Conservation (phyloP, 1,139 yeast genomes). For the Blastobotrys malaysiensis region DNA sequence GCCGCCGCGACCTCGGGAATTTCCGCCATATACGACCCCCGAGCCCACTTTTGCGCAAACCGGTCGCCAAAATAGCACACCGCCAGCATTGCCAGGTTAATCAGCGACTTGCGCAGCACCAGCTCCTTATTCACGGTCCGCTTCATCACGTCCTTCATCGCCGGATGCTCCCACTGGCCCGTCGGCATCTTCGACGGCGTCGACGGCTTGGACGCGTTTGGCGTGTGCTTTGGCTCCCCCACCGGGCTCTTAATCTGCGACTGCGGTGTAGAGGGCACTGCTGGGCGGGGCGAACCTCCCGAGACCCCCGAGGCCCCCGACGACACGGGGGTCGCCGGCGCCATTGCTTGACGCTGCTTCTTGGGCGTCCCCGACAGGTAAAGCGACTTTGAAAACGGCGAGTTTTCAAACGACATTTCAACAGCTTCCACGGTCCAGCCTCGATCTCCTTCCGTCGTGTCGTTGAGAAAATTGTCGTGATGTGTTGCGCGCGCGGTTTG, state of each 20-base stretch:
- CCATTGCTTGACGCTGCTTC: background rate
- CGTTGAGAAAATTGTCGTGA: background rate
- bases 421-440: background rate
- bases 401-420: slow-evolving; percentile 26
- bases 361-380: slow-evolving; percentile 23
- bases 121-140: slow-evolving; percentile 34
- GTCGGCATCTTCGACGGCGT: slow-evolving; percentile 20
- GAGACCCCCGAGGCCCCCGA: background rate
- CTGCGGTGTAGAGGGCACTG: slow-evolving; percentile 3
- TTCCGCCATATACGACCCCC: background rate
- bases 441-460: background rate
- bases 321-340: background rate
- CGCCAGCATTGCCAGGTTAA: slow-evolving; percentile 31
- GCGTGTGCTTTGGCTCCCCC: slow-evolving; percentile 6
- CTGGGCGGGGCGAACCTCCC: no score
- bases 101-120: slow-evolving; percentile 33
- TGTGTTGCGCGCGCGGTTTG: background rate
- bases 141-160: slow-evolving; percentile 18
- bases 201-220: slow-evolving; percentile 17
- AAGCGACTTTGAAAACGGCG: slow-evolving; percentile 26
- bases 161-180: slow-evolving; percentile 28
- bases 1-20: background rate
- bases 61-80: slow-evolving; percentile 24
- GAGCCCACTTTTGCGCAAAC: background rate
- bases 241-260: slow-evolving; percentile 4